These are phyloP conservation scores for Aspergillus haitiensis DNA, from an alignment of 495 filamentous ascomycete species.

Conservation along the genomic window DNA sequence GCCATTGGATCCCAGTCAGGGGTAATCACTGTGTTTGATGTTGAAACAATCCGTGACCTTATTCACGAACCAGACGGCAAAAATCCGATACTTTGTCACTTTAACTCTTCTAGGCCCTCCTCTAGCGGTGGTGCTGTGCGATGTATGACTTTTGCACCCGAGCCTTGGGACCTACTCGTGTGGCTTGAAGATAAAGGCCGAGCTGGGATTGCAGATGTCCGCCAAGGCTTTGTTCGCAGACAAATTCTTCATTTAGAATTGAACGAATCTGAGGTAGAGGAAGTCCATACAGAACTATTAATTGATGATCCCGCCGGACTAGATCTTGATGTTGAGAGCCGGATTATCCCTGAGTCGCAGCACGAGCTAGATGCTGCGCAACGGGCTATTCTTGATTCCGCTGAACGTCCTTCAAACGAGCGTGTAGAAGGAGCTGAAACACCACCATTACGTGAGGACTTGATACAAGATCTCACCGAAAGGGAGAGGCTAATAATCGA, in stretches of 20 bases:
- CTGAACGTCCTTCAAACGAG: constrained; percentile 28
- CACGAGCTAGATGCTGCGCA: constrained; percentile 33
- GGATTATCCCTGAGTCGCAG: constrained; percentile 25
- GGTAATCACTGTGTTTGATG: constrained; percentile 67
- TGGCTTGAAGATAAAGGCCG: constrained; percentile 90
- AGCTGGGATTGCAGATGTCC: constrained; percentile 80
- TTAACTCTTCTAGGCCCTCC: constrained; percentile 58
- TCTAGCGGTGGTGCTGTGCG: constrained; percentile 75
- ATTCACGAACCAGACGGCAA: constrained; percentile 38
- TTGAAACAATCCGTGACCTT: constrained; percentile 45
- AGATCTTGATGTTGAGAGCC: constrained; percentile 28
- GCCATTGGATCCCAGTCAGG: constrained; percentile 72
- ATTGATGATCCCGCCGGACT: constrained; percentile 28
- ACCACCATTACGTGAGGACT: constrained; percentile 36
- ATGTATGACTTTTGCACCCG: constrained; percentile 87
- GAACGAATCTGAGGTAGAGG: constrained; percentile 50
- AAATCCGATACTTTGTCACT: constrained; percentile 43
- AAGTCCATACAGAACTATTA: constrained; percentile 53
- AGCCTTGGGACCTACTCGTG: constrained; percentile 85
- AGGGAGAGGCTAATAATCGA: constrained; percentile 61
- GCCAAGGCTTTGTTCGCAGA: constrained; percentile 69
- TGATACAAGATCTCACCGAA: constrained; percentile 53
- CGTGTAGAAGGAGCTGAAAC: constrained; percentile 26
- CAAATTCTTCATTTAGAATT: constrained; percentile 70
- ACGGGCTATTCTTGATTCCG: constrained; percentile 34